These are phyloP conservation scores for Colletotrichum coccodes DNA, from an alignment of 2,329 filamentous ascomycete species.

Conservation along the genomic window DNA sequence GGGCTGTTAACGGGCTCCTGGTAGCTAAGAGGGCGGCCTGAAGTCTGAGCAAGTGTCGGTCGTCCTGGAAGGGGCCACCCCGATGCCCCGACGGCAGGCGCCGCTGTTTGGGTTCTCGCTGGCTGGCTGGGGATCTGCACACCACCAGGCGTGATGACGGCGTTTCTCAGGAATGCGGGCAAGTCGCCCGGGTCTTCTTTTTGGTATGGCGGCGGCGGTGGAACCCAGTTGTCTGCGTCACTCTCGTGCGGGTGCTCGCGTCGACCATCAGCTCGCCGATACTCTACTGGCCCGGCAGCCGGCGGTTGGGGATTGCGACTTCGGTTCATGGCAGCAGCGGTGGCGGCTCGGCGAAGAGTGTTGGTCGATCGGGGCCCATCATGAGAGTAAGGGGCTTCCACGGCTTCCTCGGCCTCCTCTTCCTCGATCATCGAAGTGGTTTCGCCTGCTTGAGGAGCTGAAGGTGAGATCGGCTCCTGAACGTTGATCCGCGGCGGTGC, in stretches of 20 bases:
- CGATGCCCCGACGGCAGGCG: constrained; percentile 24
- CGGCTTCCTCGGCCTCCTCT: constrained; percentile 64
- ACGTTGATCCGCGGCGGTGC: constrained; percentile 41
- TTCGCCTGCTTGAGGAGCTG: constrained; percentile 50
- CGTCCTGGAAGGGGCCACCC: constrained; percentile 27
- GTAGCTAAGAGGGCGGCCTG: constrained; percentile 30
- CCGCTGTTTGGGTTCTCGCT: constrained; percentile 35
- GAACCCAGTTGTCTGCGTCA: constrained; percentile 89
- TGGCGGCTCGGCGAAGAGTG: constrained; percentile 77
- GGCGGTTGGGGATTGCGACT: constrained; percentile 70
- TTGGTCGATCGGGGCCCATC: constrained; percentile 76
- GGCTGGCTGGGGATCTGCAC: constrained; percentile 36
- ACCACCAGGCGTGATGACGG: constrained; percentile 50
- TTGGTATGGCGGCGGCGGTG: constrained; percentile 84
- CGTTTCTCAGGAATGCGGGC: constrained; percentile 65
- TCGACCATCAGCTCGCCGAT: constrained; percentile 75
- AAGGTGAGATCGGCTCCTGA: constrained; percentile 14
- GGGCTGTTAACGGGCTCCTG: constrained; percentile 11
- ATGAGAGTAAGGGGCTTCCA: constrained; percentile 79
- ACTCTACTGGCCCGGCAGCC: constrained; percentile 65
- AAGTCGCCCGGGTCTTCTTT: constrained; percentile 69
- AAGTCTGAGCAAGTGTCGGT: constrained; percentile 10
- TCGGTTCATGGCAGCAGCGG: constrained; percentile 79
- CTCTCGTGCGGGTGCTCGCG: constrained; percentile 85
- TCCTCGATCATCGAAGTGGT: constrained; percentile 61